phyloP scores from a whole-genome alignment of 352 stramenopile genomes.

The Phytophthora sojae region DNA sequence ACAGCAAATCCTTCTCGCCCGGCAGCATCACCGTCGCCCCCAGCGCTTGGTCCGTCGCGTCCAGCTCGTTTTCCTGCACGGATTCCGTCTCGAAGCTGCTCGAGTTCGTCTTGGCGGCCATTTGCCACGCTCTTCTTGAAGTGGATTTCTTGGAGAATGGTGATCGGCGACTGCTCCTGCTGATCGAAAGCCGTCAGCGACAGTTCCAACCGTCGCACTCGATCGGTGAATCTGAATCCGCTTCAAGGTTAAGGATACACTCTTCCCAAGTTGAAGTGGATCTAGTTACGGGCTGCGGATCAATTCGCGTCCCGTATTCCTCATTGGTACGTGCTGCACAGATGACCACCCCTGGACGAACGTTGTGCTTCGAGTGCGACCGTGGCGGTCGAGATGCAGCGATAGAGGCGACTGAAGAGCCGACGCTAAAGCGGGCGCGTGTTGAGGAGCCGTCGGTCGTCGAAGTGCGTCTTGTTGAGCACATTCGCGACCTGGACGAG shows the following conservation, averaged over 20 bases:
- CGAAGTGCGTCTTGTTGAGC: slow-evolving; percentile 57
- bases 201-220: slow-evolving; percentile 29
- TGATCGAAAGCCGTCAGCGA: slow-evolving; percentile 32
- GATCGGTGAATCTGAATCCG: slow-evolving; percentile 5
- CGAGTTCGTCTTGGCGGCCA: slow-evolving; percentile 7
- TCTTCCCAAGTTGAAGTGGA: slow-evolving; percentile 33
- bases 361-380: slow-evolving; percentile 27
- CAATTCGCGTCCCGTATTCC: slow-evolving; percentile 29
- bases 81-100: slow-evolving; percentile 7
- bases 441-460: slow-evolving; percentile 24
- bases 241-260: slow-evolving; percentile 33
- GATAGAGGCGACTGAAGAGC: neutral
- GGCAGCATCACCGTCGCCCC: slow-evolving; percentile 25
- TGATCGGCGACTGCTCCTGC: slow-evolving; percentile 11
- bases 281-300: slow-evolving; percentile 12
- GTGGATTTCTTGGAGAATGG: slow-evolving; percentile 3
- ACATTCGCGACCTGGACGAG: slow-evolving; percentile 56
- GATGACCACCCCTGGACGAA: slow-evolving; percentile 26
- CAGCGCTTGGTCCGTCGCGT: slow-evolving; percentile 21
- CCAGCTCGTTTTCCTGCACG: slow-evolving; percentile 18
- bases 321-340: slow-evolving; percentile 18
- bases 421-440: slow-evolving; percentile 32
- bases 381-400: neutral
- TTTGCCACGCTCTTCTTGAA: no score
- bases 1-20: slow-evolving; percentile 30